Evolutionary conservation across 2,329 filamentous ascomycete species (phyloP).

Genomic region (Pseudocercospora cruenta): DNA sequence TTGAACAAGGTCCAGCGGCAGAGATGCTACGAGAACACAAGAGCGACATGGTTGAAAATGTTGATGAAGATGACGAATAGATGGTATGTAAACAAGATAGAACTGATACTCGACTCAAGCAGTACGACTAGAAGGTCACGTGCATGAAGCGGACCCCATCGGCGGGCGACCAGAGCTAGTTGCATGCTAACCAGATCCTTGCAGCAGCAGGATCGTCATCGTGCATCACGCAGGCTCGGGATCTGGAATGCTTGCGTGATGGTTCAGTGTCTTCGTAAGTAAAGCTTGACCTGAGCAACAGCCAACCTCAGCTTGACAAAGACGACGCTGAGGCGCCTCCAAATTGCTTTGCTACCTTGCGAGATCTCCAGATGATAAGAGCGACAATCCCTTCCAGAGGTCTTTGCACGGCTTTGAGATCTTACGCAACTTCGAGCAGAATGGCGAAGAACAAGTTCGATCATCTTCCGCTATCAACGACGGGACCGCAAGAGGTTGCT

Average conservation of each 20-base stretch:
- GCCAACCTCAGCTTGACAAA: too few relatives aligned
- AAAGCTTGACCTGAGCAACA: background rate
- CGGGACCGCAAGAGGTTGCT: conserved; percentile 8
- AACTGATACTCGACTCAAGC: background rate
- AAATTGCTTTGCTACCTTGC: background rate
- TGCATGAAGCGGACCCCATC: too few relatives aligned
- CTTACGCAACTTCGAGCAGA: background rate
- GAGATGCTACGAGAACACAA: conserved; percentile 32
- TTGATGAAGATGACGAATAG: conserved; percentile 9
- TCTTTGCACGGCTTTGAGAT: background rate
- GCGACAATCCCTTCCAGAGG: background rate
- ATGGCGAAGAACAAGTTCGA: conserved; percentile 12
- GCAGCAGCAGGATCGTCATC: conserved; percentile 8
- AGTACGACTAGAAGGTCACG: too few relatives aligned
- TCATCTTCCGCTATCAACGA: conserved; percentile 10
- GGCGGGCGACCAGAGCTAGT: background rate
- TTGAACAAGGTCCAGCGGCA: conserved; percentile 37
- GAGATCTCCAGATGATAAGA: background rate
- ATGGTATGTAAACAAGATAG: background rate
- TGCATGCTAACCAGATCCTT: background rate
- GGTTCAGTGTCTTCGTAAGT: background rate
- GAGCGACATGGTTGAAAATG: conserved; percentile 16
- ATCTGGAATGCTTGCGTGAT: conserved; percentile 1
- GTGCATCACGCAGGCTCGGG: background rate
- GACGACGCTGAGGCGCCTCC: too few relatives aligned